A percentile compares a stretch with the other conserved stretches of the same genome.
phyloP scores from a whole-genome alignment of 2,329 filamentous ascomycete genomes.

The Intubia oerlemansii region DNA sequence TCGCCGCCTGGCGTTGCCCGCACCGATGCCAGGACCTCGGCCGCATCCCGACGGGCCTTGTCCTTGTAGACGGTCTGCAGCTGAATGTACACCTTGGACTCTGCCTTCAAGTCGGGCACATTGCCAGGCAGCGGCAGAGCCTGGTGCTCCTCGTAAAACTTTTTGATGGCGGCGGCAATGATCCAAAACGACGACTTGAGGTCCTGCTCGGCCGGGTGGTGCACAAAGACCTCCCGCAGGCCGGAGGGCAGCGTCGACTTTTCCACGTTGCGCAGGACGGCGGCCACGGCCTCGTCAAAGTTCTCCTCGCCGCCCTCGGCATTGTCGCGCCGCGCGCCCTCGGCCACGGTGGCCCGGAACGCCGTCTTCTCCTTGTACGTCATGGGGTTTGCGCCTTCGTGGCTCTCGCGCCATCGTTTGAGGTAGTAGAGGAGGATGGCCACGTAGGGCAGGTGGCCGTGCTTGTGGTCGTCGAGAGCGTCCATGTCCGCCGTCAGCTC shows the following conservation, averaged over 20 bases:
- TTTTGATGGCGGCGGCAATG: slow-evolving; percentile 57
- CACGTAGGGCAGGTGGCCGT: slow-evolving; percentile 81
- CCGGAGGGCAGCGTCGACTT: slow-evolving; percentile 43
- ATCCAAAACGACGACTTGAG: slow-evolving; percentile 57
- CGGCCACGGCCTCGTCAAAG: slow-evolving; percentile 75
- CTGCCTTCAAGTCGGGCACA: slow-evolving; percentile 93
- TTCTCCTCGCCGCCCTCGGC: slow-evolving; percentile 88
- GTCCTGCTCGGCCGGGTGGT: slow-evolving; percentile 14
- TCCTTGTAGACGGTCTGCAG: slow-evolving; percentile 85
- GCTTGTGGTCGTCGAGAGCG: slow-evolving; percentile 51
- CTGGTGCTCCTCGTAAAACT: slow-evolving; percentile 53
- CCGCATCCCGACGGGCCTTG: slow-evolving; percentile 60
- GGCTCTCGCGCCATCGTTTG: slow-evolving; percentile 52
- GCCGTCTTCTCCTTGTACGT: slow-evolving; percentile 71
- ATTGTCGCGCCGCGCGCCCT: slow-evolving; percentile 46
- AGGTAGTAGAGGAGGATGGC: slow-evolving; percentile 67
- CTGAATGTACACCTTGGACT: slow-evolving; percentile 72
- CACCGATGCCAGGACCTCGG: slow-evolving; percentile 49
- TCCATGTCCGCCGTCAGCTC: slow-evolving; percentile 50
- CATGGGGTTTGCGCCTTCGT: slow-evolving; percentile 46
- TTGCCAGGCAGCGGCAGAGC: slow-evolving; percentile 68
- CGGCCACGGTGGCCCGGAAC: slow-evolving; percentile 52
- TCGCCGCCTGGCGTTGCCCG: slow-evolving; percentile 26
- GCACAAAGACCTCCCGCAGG: slow-evolving; percentile 59
- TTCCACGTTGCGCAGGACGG: slow-evolving; percentile 73